These are phyloP conservation scores for Daldinia eschscholtzii DNA, from an alignment of 2,329 filamentous ascomycete genomes.

Conservation along the genomic window DNA sequence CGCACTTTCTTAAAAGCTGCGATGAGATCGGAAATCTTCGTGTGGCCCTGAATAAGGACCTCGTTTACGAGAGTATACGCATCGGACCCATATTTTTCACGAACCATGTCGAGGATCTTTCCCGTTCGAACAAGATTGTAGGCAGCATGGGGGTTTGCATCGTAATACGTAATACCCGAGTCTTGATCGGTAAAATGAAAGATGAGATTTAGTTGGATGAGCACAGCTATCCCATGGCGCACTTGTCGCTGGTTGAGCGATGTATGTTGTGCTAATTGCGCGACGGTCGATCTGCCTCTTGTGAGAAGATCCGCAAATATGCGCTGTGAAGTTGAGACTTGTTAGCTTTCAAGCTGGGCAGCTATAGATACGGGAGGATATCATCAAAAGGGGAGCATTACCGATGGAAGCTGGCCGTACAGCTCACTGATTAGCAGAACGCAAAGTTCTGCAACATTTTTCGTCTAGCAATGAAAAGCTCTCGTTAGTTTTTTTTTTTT, in stretches of 20 bases:
- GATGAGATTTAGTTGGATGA: slow-evolving; percentile 89
- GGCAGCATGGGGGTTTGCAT: slow-evolving; percentile 82
- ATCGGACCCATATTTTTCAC: slow-evolving; percentile 78
- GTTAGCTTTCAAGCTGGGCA: slow-evolving; percentile 34
- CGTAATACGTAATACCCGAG: slow-evolving; percentile 78
- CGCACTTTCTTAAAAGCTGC: slow-evolving; percentile 67
- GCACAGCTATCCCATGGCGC: slow-evolving; percentile 82
- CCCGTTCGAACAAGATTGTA: slow-evolving; percentile 86
- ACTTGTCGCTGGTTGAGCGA: slow-evolving; percentile 80
- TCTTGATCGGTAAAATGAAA: slow-evolving; percentile 77
- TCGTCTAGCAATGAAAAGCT: slow-evolving; percentile 63
- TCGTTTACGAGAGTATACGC: slow-evolving; percentile 81
- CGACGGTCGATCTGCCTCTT: slow-evolving; percentile 80
- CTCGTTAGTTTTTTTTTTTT: slow-evolving; percentile 46
- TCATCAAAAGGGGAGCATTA: slow-evolving; percentile 63
- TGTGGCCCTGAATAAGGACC: slow-evolving; percentile 82
- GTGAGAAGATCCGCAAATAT: slow-evolving; percentile 84
- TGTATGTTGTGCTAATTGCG: slow-evolving; percentile 77
- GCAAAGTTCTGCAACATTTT: slow-evolving; percentile 88
- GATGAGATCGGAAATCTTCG: slow-evolving; percentile 76
- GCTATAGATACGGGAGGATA: background rate
- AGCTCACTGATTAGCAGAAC: slow-evolving; percentile 88
- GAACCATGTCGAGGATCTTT: slow-evolving; percentile 82
- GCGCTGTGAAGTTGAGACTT: slow-evolving; percentile 67
- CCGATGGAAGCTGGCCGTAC: slow-evolving; percentile 91